phyloP scores from a whole-genome alignment of 2,329 filamentous ascomycete species.

The Aspergillus pseudoviridinutans region DNA sequence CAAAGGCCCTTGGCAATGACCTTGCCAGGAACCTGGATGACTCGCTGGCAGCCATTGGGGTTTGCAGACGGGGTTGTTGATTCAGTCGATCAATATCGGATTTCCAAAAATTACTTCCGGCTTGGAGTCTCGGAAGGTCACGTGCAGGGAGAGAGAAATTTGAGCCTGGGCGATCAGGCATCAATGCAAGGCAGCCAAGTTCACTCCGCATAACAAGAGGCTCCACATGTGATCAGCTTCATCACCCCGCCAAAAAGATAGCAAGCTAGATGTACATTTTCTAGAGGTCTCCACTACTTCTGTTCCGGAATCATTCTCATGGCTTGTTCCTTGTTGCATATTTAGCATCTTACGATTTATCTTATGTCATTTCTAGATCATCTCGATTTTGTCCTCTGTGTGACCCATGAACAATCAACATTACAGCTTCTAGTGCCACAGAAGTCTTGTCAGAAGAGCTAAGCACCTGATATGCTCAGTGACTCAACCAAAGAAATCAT shows the following conservation, averaged over 20 bases:
- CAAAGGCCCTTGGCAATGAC: conserved; percentile 34
- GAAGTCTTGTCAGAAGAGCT: conserved; percentile 14
- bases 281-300: not conserved
- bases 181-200: conserved; percentile 6
- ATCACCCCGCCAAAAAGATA: not conserved
- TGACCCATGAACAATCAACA: not conserved
- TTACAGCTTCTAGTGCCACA: not conserved
- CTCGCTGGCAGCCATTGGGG: conserved; percentile 39
- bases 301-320: not conserved
- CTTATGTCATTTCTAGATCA: not conserved
- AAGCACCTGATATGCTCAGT: conserved; percentile 22
- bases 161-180: conserved; percentile 7
- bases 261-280: not conserved
- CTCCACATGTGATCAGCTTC: conserved; percentile 16
- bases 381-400: not conserved
- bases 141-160: conserved; percentile 3
- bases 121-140: conserved; percentile 14
- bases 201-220: conserved; percentile 5
- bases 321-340: not conserved
- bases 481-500: conserved; percentile 6
- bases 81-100: conserved; percentile 8
- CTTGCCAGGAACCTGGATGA: conserved; percentile 37
- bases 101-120: conserved; percentile 31
- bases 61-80: conserved; percentile 17
- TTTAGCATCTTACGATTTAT: not conserved